phyloP scores from a whole-genome alignment of 23 red algal genomes.

The Rhodosorus marinus region DNA sequence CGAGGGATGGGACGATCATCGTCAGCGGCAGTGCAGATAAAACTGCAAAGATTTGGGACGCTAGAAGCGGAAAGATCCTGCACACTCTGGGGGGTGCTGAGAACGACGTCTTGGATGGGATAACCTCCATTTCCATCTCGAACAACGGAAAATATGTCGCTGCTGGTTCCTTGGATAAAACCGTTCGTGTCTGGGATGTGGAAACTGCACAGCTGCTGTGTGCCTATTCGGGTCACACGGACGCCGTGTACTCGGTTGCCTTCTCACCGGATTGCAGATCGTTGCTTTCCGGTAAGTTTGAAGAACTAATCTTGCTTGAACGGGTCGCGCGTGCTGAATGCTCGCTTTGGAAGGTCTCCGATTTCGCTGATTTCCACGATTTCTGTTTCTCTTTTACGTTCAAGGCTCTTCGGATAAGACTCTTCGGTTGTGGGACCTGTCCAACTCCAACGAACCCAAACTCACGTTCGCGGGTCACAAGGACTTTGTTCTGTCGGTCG shows the following conservation, averaged over 20 bases:
- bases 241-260: conserved; percentile 88
- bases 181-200: conserved; percentile 80
- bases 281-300: conserved; percentile 58
- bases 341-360: conserved; percentile 68
- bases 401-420: no score
- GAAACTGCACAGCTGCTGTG: conserved; percentile 31
- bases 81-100: conserved; percentile 35
- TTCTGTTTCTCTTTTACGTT: no score
- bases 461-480: conserved; percentile 55
- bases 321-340: no score
- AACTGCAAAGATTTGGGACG: conserved; percentile 60
- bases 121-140: conserved; percentile 61
- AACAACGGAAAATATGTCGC: conserved; percentile 41
- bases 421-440: background rate
- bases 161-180: conserved; percentile 69
- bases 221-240: conserved; percentile 39
- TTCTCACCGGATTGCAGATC: conserved; percentile 74
- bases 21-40: conserved; percentile 69
- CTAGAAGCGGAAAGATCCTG: conserved; percentile 40
- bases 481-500: conserved; percentile 53
- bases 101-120: conserved; percentile 36
- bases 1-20: conserved; percentile 47
- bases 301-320: conserved; percentile 71
- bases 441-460: conserved; percentile 21
- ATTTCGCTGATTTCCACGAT: conserved; percentile 2